phyloP scores from a whole-genome alignment of 129 eudicot species.

The Mikania micrantha region DNA sequence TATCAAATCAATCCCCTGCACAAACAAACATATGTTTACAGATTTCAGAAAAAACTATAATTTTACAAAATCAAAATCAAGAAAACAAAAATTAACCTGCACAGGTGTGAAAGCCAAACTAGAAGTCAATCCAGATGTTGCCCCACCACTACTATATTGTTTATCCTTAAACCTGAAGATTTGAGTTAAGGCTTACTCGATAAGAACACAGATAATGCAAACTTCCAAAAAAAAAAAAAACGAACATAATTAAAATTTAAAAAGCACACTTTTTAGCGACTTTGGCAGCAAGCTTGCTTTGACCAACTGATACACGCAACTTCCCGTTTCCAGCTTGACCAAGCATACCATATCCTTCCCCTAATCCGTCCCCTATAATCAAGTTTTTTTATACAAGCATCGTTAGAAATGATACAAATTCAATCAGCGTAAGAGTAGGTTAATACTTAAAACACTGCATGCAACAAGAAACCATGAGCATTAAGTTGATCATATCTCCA shows the following conservation, averaged over 20 bases:
- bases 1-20: slow-evolving; percentile 84
- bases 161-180: slow-evolving; percentile 66
- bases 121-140: slow-evolving; percentile 83
- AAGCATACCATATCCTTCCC: slow-evolving; percentile 94
- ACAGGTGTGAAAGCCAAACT: slow-evolving; percentile 93
- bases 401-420: background rate
- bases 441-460: background rate
- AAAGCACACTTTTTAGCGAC: slow-evolving; percentile 73
- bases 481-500: background rate
- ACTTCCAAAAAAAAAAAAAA: background rate
- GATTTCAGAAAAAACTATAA: background rate
- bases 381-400: background rate
- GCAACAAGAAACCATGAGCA: background rate
- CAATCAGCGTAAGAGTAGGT: background rate
- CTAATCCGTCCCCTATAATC: slow-evolving; percentile 72
- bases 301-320: slow-evolving; percentile 80
- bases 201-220: background rate
- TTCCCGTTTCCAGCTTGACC: slow-evolving; percentile 89
- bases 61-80: background rate
- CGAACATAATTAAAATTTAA: background rate
- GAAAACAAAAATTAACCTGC: slow-evolving; percentile 42
- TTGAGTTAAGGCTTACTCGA: slow-evolving; percentile 1
- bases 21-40: background rate
- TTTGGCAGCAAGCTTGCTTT: slow-evolving; percentile 84
- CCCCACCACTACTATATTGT: slow-evolving; percentile 71